Evolutionary conservation across 139 green algal species (phyloP).

Genomic region (Auxenochlorella pyrenoidosa): DNA sequence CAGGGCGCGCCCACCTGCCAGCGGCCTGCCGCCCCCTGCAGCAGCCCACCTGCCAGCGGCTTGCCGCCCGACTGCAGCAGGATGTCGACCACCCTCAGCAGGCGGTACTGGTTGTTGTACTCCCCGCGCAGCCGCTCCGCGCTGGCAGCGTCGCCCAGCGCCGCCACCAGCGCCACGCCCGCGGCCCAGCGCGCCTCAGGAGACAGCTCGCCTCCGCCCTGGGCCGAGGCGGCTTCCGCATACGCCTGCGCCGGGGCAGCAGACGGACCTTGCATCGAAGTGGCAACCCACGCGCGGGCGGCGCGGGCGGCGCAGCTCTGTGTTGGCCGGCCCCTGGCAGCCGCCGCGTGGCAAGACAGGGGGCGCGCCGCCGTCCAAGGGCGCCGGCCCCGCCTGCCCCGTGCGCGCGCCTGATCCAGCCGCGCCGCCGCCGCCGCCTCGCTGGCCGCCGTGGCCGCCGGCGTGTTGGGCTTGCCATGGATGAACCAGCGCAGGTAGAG

Average conservation of each 20-base stretch:
- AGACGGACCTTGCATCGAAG: too few species aligned
- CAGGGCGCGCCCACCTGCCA: too few species aligned
- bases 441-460: slow-evolving; percentile 55
- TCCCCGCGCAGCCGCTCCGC: slow-evolving; percentile 68
- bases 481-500: slow-evolving; percentile 95
- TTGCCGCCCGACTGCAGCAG: slow-evolving; percentile 64
- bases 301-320: too few species aligned
- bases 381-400: too few species aligned
- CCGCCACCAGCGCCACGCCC: slow-evolving; percentile 59
- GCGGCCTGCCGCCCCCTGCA: too few species aligned
- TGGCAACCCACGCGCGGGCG: too few species aligned
- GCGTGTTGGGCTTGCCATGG: slow-evolving; percentile 77
- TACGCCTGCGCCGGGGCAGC: not conserved
- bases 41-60: slow-evolving; percentile 46
- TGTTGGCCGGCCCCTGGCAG: too few species aligned
- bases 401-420: slow-evolving; percentile 45
- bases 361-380: too few species aligned
- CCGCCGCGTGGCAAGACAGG: too few species aligned
- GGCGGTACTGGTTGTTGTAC: slow-evolving; percentile 93
- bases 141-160: slow-evolving; percentile 66
- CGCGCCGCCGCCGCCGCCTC: slow-evolving; percentile 44
- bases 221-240: not conserved
- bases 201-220: not conserved
- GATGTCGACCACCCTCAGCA: slow-evolving; percentile 83
- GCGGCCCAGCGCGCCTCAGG: slow-evolving; percentile 71